These are phyloP conservation scores for Talaromyces pinophilus DNA, from an alignment of 2,329 filamentous ascomycete species.

Conservation along the genomic window DNA sequence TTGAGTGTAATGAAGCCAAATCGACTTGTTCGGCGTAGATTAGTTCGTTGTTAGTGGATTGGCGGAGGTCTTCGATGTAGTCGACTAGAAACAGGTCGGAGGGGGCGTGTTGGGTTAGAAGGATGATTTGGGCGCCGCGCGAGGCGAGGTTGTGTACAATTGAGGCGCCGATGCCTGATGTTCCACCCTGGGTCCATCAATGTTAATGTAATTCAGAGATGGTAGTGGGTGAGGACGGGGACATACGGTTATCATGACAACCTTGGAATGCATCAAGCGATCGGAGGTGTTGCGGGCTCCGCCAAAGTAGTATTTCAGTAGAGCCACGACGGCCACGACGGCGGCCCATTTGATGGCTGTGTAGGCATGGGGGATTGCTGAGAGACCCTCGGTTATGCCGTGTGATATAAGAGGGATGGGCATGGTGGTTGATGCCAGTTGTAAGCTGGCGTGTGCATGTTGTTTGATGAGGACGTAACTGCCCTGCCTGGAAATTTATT, in stretches of 20 bases:
- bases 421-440: conserved; percentile 49
- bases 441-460: conserved; percentile 1
- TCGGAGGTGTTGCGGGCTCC: conserved; percentile 75
- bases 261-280: conserved; percentile 86
- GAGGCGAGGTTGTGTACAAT: conserved; percentile 72
- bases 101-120: conserved; percentile 79
- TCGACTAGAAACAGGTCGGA: conserved; percentile 88
- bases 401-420: conserved; percentile 61
- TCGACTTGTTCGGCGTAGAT: conserved; percentile 97
- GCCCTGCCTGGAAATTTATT: not conserved
- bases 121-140: conserved; percentile 84
- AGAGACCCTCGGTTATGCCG: conserved; percentile 56
- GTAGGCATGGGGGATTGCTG: conserved; percentile 56
- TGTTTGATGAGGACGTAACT: not conserved
- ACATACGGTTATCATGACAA: conserved; percentile 67
- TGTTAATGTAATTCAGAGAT: not conserved
- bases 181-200: conserved; percentile 65
- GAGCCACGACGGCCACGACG: conserved; percentile 54
- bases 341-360: conserved; percentile 56
- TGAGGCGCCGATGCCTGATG: conserved; percentile 83
- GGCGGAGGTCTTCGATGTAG: conserved; percentile 84
- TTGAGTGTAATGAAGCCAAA: conserved; percentile 80
- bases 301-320: conserved; percentile 73
- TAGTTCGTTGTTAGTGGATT: conserved; percentile 74
- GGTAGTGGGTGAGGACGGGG: too few relatives aligned